These are phyloP conservation scores for Monosporascus sp. DNA, from an alignment of 2,329 filamentous ascomycete species.

Conservation along the genomic window DNA sequence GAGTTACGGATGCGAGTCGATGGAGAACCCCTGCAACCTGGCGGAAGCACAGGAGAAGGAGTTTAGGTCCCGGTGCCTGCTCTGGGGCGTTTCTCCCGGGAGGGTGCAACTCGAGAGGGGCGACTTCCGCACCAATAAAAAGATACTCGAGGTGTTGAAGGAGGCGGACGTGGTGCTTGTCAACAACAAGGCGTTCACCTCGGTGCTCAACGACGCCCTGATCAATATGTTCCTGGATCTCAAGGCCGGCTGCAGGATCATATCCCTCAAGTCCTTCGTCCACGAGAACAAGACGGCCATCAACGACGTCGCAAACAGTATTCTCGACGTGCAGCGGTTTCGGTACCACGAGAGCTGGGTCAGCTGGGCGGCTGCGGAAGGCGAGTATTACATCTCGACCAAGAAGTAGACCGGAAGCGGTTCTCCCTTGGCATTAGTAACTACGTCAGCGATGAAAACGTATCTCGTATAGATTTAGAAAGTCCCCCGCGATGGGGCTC, in stretches of 20 bases:
- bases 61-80: conserved; percentile 75
- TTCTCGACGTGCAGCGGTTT: conserved; percentile 68
- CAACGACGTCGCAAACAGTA: conserved; percentile 69
- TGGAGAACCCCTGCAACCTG: conserved; percentile 81
- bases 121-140: conserved; percentile 72
- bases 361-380: conserved; percentile 84
- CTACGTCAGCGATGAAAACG: not conserved
- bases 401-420: conserved; percentile 48
- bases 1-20: conserved; percentile 94
- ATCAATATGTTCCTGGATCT: conserved; percentile 89
- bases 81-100: conserved; percentile 84
- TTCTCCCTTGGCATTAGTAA: not conserved
- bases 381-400: conserved; percentile 83
- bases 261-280: conserved; percentile 89
- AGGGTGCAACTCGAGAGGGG: conserved; percentile 74
- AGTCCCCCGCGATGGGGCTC: conserved; percentile 3
- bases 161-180: conserved; percentile 93
- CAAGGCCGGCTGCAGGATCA: conserved; percentile 83
- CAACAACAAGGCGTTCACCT: conserved; percentile 95
- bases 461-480: conserved; percentile 1
- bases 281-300: conserved; percentile 72
- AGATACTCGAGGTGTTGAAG: conserved; percentile 68
- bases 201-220: conserved; percentile 77
- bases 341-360: conserved; percentile 67
- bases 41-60: conserved; percentile 77